Conservation (phyloP, 305 asterid genomes). For the Lippia alba region DNA sequence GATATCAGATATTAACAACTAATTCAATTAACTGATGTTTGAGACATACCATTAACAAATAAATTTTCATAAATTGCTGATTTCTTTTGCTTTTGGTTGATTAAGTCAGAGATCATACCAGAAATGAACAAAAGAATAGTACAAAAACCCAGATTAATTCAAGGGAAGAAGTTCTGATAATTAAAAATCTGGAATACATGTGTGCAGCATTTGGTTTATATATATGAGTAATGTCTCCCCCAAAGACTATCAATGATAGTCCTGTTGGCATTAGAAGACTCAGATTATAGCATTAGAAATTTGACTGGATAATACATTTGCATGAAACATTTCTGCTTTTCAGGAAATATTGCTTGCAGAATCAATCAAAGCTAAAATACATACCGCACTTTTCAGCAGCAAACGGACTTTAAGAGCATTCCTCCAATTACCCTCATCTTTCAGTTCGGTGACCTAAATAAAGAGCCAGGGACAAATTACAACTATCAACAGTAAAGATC, state of each 20-base stretch:
- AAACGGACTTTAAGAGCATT: conserved; percentile 80
- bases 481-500: conserved; percentile 20
- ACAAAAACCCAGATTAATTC: conserved; percentile 18
- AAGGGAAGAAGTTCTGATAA: neutral
- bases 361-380: conserved; percentile 33
- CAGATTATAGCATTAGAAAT: conserved; percentile 2
- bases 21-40: conserved; percentile 2
- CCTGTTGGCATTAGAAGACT: conserved; percentile 5
- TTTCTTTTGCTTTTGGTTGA: neutral
- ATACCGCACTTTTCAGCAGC: conserved; percentile 65
- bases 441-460: conserved; percentile 68
- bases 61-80: conserved; percentile 2
- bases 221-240: conserved; percentile 1
- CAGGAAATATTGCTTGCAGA: neutral
- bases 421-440: conserved; percentile 85
- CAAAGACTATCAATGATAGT: neutral
- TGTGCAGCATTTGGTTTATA: neutral
- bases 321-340: conserved; percentile 14
- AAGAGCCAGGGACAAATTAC: conserved; percentile 28
- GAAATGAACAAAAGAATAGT: conserved; percentile 7
- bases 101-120: neutral
- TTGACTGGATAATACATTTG: neutral
- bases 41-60: conserved; percentile 9
- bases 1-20: neutral
- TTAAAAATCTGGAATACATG: conserved; percentile 3